Base-by-base conservation (phyloP, 2,329 filamentous ascomycete genomes). In the Talaromyces amestolkiae region DNA sequence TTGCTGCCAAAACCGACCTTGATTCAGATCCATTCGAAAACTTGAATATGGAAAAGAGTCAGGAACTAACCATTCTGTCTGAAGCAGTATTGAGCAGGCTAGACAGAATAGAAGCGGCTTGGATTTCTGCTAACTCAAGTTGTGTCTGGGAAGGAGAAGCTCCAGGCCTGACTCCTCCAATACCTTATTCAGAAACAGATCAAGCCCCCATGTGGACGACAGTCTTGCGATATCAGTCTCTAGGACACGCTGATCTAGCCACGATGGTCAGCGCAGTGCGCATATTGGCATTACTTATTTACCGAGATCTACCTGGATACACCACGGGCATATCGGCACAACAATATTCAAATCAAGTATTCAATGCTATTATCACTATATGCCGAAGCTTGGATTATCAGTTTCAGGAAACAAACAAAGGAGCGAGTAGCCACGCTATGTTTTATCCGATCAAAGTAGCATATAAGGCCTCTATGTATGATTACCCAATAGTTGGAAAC, bases 391-490 rank as follows among this genome's bases (percentile, higher is more conserved):
- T 61, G 15, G 24, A 61, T 24, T 61, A 61, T 61, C 41, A 61
- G 15, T 49, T 61, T 49, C 41, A 61, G 43, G 58, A 43, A 19
- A 37, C 31, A 8, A 35, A 61, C 11, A 61, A 61, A 19, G 58
- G 58, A 1, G 13, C 41, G 11, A 61, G 58, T 24, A 61, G 7
- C 24, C 58, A 61, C 41, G 27, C 37, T 17, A 11, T 61, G 24
- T 61, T 61, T 41, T 61, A 61, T 61, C 58, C 58, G 10, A 49
- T 61, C 27, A 61, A 61, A 24, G 31, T 61, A 15, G 58, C 58
- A 3, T 61, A 31, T 6, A 61, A 45, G n/a, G 58, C 37, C 10
- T n/a, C 37, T 31, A 27, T 27, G 27, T 22, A 19, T 47, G 17
- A 47, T 9, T 31, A 61, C 27, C 58, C 58, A 19, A 19, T 10